Evolutionary conservation across 2,329 filamentous ascomycete genomes (phyloP).

Genomic region (Diaporthe vexans): DNA sequence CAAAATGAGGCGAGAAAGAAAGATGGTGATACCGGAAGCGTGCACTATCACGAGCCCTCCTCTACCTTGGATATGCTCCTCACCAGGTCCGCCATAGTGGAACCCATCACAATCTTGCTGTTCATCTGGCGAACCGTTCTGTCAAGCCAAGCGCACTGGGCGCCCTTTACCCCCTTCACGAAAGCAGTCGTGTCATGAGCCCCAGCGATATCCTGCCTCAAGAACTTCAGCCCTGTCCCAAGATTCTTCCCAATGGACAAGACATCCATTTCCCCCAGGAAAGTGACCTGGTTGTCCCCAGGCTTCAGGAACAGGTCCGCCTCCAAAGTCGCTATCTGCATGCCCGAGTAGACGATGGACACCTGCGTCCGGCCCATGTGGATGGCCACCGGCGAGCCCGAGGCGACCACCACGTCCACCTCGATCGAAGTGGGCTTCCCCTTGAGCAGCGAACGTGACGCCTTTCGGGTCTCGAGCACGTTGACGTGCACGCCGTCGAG

Average conservation of each 20-base stretch:
- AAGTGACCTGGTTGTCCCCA: constrained; percentile 20
- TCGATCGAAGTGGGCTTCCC: constrained; percentile 31
- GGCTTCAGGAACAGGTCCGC: constrained; percentile 18
- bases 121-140: constrained; percentile 31
- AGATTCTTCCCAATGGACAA: constrained; percentile 31
- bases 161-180: constrained; percentile 23
- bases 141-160: constrained; percentile 33
- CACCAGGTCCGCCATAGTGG: constrained; percentile 29
- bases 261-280: constrained; percentile 23
- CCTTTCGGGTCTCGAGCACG: constrained; percentile 31
- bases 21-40: background rate
- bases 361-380: constrained; percentile 12
- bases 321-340: constrained; percentile 28
- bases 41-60: background rate
- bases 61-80: constrained; percentile 26
- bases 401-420: constrained; percentile 27
- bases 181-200: constrained; percentile 7
- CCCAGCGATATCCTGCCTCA: constrained; percentile 23
- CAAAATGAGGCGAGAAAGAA: background rate
- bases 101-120: constrained; percentile 31
- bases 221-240: constrained; percentile 24
- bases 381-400: constrained; percentile 21
- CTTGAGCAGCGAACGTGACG: constrained; percentile 27
- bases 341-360: constrained; percentile 20
- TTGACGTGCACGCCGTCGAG: constrained; percentile 32